phyloP scores from a whole-genome alignment of 768 basidiomycete genomes.

The Mycena maculata region DNA sequence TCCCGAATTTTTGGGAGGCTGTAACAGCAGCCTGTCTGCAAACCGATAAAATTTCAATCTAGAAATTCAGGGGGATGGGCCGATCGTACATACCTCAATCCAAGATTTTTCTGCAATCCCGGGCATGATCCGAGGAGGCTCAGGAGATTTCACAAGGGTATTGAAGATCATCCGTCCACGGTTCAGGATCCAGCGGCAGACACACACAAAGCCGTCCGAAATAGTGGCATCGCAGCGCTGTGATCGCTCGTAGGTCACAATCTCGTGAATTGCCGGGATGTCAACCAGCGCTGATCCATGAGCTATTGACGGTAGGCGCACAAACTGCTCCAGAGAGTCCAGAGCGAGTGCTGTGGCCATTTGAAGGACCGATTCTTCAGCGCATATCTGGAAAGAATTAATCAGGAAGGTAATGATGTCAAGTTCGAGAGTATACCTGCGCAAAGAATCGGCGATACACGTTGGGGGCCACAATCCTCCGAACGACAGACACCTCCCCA shows the following conservation, averaged over 20 bases:
- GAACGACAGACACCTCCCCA: background rate
- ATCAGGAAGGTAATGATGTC: background rate
- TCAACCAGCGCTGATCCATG: background rate
- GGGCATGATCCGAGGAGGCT: background rate
- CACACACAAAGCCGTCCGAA: background rate
- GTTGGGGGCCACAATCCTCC: background rate
- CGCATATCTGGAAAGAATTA: background rate
- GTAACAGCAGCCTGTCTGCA: background rate
- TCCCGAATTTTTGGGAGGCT: background rate
- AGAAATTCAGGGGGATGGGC: background rate
- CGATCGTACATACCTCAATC: background rate
- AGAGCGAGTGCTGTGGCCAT: background rate
- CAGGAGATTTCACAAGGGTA: background rate
- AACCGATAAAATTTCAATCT: background rate
- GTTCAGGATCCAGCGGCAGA: background rate
- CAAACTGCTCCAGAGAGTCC: background rate
- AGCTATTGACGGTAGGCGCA: background rate
- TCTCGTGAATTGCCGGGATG: background rate
- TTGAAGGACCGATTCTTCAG: background rate
- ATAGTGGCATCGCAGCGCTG: background rate
- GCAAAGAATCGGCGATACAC: background rate
- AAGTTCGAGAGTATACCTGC: background rate
- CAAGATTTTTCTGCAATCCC: background rate
- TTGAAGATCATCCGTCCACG: background rate
- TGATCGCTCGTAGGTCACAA: background rate